A percentile compares a stretch with the other conserved stretches of the same genome.
phyloP scores from a whole-genome alignment of 345 rosid species.

The Brassica cretica region DNA sequence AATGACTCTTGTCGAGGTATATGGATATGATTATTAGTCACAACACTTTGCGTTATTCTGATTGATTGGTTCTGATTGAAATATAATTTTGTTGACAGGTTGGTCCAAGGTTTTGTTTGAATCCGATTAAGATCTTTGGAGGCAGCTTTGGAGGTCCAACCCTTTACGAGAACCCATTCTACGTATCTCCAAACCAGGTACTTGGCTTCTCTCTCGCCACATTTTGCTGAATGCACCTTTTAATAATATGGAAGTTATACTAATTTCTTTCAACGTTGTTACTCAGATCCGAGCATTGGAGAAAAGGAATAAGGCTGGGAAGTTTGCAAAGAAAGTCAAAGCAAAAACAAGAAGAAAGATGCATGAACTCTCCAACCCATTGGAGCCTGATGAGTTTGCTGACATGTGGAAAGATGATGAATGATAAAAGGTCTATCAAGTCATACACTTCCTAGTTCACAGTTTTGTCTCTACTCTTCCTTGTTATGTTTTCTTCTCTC shows the following conservation, averaged over 20 bases:
- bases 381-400: constrained; percentile 91
- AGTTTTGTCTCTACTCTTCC: neutral
- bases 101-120: constrained; percentile 94
- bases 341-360: constrained; percentile 86
- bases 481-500: neutral
- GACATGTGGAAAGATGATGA: constrained; percentile 88
- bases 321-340: constrained; percentile 81
- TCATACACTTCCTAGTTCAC: neutral
- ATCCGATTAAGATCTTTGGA: constrained; percentile 87
- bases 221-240: neutral
- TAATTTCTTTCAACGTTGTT: neutral
- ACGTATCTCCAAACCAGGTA: constrained; percentile 94
- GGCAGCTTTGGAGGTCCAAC: constrained; percentile 98
- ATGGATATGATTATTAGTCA: constrained; percentile 1
- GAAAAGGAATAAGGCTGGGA: constrained; percentile 74
- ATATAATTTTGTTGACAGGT: constrained; percentile 48
- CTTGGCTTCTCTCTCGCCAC: neutral
- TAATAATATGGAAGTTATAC: neutral
- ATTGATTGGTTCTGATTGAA: neutral
- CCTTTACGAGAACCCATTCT: constrained; percentile 81
- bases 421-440: neutral
- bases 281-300: constrained; percentile 15
- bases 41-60: neutral
- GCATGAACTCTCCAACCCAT: constrained; percentile 79
- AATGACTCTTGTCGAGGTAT: constrained; percentile 95